Evolutionary conservation across 1,284 basidiomycete genomes (phyloP), one percentile per base, ranked within the genome.

Genomic region (Cronartium ribicola): DNA sequence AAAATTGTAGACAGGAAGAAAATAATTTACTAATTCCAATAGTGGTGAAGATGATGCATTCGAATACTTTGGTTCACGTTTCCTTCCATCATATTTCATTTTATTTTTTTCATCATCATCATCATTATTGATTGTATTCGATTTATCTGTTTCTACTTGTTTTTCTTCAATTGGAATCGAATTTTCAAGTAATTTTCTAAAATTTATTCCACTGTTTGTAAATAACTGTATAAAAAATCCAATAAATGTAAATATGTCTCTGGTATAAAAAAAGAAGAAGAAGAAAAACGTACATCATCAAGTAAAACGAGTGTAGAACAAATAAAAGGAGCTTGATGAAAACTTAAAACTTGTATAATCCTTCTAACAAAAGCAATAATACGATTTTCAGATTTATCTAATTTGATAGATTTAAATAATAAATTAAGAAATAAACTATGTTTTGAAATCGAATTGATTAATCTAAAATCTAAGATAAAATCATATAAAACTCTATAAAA

Each of bases 351-450:
- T 83, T 98, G 95, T 39, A 94, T 84, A 65, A 97, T 88, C 67
- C 96, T 85, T 80, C 92, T 88, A 57, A 97, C 86, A 75, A 98
- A 88, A 0, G 93, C 92, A 81, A 88, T 88, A 8, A 90, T 86
- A 20, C 93, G 85, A 75, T 86, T 86, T 0, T 82, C 77, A 67
- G 87, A 87, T 11, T 81, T 81, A 79, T 97, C 95, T 3, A 85
- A 85, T 82, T 96, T 96, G 78, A 98, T 83, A 17, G 92, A 89
- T 80, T 93, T 95, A 87, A 96, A 95, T 22, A 98, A 82, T 22
- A 99, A 83, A 81, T 98, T 98, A 77, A 99, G 86, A 82, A 97
- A 98, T 89, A 98, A 92, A 7, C 94, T 92, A 81, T 98, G 94
- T 81, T 98, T 98, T 40, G 90, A 91, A 20, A 62, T n/a, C 17